A percentile compares a stretch with the other conserved stretches of the same genome.
Conservation (phyloP, 2,329 filamentous ascomycete genomes). For the Trichophyton benhamiae region DNA sequence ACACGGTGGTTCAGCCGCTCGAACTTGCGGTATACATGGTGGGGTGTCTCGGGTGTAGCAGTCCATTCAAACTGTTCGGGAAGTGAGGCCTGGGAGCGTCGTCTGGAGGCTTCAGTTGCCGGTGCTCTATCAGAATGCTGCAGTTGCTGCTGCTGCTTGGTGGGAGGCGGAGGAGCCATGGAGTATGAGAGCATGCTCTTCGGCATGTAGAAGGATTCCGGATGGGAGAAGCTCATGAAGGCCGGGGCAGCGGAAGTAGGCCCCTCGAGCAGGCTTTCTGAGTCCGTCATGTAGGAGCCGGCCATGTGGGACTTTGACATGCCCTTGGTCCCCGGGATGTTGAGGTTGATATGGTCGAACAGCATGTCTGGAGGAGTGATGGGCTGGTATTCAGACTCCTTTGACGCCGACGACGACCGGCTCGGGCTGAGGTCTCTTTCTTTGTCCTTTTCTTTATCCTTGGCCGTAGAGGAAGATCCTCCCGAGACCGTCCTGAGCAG, state of each 20-base stretch:
- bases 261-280: slow-evolving; percentile 13
- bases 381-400: slow-evolving; percentile 21
- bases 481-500: slow-evolving; percentile 26
- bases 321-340: slow-evolving; percentile 12
- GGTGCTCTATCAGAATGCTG: background rate
- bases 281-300: slow-evolving; percentile 14
- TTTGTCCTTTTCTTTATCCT: background rate
- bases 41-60: slow-evolving; percentile 10
- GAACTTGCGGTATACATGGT: slow-evolving; percentile 71
- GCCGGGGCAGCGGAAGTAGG: slow-evolving; percentile 17
- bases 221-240: slow-evolving; percentile 22
- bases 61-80: background rate
- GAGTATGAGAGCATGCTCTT: slow-evolving; percentile 22
- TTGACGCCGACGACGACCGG: slow-evolving; percentile 23
- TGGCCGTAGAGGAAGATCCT: slow-evolving; percentile 14
- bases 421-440: slow-evolving; percentile 20
- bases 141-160: background rate
- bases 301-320: slow-evolving; percentile 11
- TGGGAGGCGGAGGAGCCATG: slow-evolving; percentile 14
- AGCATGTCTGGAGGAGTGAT: slow-evolving; percentile 20
- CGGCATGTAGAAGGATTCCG: slow-evolving; percentile 24
- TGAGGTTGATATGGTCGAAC: slow-evolving; percentile 16
- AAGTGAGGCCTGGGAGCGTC: background rate
- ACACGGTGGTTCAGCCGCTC: slow-evolving; percentile 70
- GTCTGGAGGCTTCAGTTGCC: background rate